Percentiles rank a stretch among this genome's conserved stretches.
Conservation (phyloP, 306 rosid species). For the Mucuna pruriens region DNA sequence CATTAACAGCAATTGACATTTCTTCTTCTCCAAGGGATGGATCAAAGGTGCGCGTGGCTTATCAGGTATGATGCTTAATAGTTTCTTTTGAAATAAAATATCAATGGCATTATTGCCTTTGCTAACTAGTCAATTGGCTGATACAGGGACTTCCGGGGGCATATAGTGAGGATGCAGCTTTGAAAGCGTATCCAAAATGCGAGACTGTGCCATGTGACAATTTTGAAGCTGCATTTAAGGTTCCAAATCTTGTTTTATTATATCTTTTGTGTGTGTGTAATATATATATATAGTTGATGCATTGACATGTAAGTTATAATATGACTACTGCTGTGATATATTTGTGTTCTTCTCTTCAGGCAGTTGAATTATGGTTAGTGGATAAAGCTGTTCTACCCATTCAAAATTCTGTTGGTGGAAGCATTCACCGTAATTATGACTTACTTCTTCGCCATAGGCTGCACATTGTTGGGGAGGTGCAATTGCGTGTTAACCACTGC, state of each 20-base stretch:
- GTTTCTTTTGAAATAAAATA: conserved; percentile 23
- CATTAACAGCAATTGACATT: conserved; percentile 58
- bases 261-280: not conserved
- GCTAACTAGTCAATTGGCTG: conserved; percentile 31
- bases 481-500: conserved; percentile 74
- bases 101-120: conserved; percentile 29
- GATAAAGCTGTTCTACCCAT: conserved; percentile 95
- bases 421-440: conserved; percentile 92
- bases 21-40: conserved; percentile 55
- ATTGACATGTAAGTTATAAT: not conserved
- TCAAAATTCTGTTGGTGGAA: conserved; percentile 87
- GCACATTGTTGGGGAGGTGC: conserved; percentile 91
- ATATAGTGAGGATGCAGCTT: conserved; percentile 86
- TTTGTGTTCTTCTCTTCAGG: conserved; percentile 53
- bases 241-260: conserved; percentile 32
- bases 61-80: conserved; percentile 64
- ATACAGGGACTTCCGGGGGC: conserved; percentile 88
- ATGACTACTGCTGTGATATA: conserved; percentile 25
- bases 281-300: not conserved
- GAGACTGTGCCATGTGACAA: conserved; percentile 89
- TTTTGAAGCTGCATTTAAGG: conserved; percentile 92
- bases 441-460: conserved; percentile 90
- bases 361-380: conserved; percentile 90
- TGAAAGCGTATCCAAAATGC: conserved; percentile 82
- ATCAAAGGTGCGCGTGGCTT: conserved; percentile 84